Percentiles rank a stretch among this genome's conserved stretches.
Conservation (phyloP, 768 basidiomycete species). For the Suillus spraguei region DNA sequence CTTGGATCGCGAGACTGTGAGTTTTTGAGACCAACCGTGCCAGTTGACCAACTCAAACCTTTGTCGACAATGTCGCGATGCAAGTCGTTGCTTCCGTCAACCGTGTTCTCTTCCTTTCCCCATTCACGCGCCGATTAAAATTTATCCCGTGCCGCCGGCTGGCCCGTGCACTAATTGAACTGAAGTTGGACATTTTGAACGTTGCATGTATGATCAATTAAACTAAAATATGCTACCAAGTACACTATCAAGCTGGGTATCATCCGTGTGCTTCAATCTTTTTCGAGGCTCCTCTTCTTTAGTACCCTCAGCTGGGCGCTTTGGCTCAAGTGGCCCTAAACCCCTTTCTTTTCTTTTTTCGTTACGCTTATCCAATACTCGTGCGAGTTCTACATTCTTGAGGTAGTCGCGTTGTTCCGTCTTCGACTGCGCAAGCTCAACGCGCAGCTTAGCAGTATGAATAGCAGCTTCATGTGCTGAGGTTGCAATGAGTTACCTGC, state of each 20-base stretch:
- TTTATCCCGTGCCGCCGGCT: constrained; percentile 13
- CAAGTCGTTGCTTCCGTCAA: constrained; percentile 29
- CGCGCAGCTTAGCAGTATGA: constrained; percentile 86
- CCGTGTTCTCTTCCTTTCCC: constrained; percentile 20
- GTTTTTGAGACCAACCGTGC: constrained; percentile 34
- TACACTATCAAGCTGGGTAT: constrained; percentile 41
- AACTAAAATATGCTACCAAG: constrained; percentile 56
- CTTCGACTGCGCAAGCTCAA: constrained; percentile 86
- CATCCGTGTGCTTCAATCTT: constrained; percentile 18
- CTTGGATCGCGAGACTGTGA: constrained; percentile 58
- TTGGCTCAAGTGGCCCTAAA: constrained; percentile 42
- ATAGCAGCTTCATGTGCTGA: constrained; percentile 92
- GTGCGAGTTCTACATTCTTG: constrained; percentile 90
- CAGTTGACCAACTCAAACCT: constrained; percentile 38
- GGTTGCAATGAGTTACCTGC: constrained; percentile 14
- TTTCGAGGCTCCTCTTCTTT: constrained; percentile 14
- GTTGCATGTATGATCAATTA: background rate
- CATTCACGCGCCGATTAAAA: constrained; percentile 28
- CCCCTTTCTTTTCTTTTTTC: constrained; percentile 64
- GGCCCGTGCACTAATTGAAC: constrained; percentile 17
- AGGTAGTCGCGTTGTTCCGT: constrained; percentile 92
- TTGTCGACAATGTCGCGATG: constrained; percentile 60
- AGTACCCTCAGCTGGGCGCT: constrained; percentile 19
- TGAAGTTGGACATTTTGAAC: constrained; percentile 7
- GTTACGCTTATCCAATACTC: constrained; percentile 80